Evolutionary conservation across 1,284 basidiomycete species (phyloP).

Genomic region (Spongispora temasekensis): DNA sequence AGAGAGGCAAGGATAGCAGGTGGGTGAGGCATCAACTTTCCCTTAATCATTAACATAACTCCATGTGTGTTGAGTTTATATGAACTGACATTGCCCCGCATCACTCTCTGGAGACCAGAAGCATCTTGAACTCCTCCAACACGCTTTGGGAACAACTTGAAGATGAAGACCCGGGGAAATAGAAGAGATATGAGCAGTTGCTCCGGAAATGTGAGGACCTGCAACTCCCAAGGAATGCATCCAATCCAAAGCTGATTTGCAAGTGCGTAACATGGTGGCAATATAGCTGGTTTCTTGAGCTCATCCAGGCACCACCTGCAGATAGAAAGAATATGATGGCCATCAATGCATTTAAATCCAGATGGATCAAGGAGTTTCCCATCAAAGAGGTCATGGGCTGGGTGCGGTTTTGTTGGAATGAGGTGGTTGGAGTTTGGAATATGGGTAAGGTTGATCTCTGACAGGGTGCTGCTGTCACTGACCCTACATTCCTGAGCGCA

Average conservation of each 20-base stretch:
- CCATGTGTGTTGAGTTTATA: slow-evolving; percentile 14
- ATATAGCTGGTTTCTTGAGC: background rate
- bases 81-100: slow-evolving; percentile 25
- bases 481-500: too few species aligned
- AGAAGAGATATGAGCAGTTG: background rate
- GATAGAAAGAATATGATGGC: background rate
- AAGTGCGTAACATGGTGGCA: background rate
- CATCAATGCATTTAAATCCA: background rate
- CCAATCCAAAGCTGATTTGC: background rate
- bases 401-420: background rate
- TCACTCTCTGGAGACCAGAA: background rate
- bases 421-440: background rate
- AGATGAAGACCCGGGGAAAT: slow-evolving; percentile 21
- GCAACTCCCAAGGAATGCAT: background rate
- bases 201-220: background rate
- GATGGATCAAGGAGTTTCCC: background rate
- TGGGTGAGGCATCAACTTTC: slow-evolving; percentile 23
- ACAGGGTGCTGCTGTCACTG: too few species aligned
- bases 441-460: too few species aligned
- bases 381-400: background rate
- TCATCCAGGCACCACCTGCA: background rate
- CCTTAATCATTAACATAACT: slow-evolving; percentile 18
- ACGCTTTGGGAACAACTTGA: slow-evolving; percentile 34
- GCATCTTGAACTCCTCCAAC: background rate
- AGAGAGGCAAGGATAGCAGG: slow-evolving; percentile 26